Conservation (phyloP, 768 basidiomycete species). For the Crassisporium funariophilum region DNA sequence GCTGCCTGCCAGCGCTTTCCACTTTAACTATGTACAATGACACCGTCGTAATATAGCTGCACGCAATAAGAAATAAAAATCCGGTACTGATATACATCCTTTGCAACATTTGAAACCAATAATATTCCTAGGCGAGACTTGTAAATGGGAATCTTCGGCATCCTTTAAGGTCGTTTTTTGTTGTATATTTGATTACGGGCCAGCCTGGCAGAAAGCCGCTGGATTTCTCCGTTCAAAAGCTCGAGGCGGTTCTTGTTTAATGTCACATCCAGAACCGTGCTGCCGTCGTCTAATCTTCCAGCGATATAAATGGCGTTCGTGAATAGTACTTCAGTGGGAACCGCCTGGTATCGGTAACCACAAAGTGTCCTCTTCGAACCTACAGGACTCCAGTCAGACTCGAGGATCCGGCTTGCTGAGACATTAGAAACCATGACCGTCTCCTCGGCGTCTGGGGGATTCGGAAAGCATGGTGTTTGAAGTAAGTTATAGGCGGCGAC, state of each 20-base stretch:
- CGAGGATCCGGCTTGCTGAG: constrained; percentile 41
- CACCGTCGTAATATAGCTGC: too few species aligned
- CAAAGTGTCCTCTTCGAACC: constrained; percentile 38
- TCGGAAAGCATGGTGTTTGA: constrained; percentile 31
- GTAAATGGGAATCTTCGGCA: too few species aligned
- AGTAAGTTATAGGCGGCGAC: constrained; percentile 30
- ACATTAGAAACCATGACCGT: constrained; percentile 41
- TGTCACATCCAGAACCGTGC: constrained; percentile 41
- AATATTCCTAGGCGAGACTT: too few species aligned
- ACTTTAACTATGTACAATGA: too few species aligned
- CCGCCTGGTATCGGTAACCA: constrained; percentile 40
- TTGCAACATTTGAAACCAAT: too few species aligned
- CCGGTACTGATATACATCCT: too few species aligned
- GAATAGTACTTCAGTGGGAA: constrained; percentile 34
- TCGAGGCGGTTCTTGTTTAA: constrained; percentile 32
- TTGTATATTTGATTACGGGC: constrained; percentile 8
- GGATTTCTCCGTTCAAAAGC: constrained; percentile 31
- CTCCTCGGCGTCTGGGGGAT: constrained; percentile 36
- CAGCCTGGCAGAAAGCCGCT: constrained; percentile 12
- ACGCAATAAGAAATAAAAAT: too few species aligned
- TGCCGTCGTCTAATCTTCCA: constrained; percentile 39
- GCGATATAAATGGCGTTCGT: constrained; percentile 41
- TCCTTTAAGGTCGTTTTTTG: too few species aligned
- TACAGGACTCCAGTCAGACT: constrained; percentile 38
- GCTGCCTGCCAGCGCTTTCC: too few species aligned